Conservation (phyloP, 345 rosid genomes). For the Tarenaya hassleriana region DNA sequence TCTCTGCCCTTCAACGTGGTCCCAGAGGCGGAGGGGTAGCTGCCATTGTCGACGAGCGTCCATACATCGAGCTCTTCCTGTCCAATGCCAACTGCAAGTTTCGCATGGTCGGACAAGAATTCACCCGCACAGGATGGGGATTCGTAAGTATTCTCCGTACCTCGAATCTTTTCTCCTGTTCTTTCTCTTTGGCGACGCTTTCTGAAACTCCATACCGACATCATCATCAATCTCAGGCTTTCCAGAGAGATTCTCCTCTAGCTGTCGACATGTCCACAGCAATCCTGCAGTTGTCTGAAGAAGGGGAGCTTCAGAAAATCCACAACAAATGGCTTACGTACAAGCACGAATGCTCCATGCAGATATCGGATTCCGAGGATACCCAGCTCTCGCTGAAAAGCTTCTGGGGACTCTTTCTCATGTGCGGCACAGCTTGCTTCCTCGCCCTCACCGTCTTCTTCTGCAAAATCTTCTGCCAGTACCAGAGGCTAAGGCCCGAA, state of each 20-base stretch:
- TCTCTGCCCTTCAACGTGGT: constrained; percentile 48
- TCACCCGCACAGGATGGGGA: constrained; percentile 94
- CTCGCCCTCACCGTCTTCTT: constrained; percentile 48
- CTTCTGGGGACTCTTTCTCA: constrained; percentile 91
- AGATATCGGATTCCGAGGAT: constrained; percentile 29
- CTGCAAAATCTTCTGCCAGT: constrained; percentile 51
- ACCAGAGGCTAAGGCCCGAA: constrained; percentile 44
- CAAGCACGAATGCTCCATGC: constrained; percentile 41
- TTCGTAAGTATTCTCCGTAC: constrained; percentile 51
- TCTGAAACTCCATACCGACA: not conserved
- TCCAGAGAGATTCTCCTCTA: constrained; percentile 87
- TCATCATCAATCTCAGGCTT: constrained; percentile 46
- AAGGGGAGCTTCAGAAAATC: constrained; percentile 71
- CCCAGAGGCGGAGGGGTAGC: constrained; percentile 67
- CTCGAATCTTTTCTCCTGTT: not conserved
- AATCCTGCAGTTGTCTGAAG: constrained; percentile 76
- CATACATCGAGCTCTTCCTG: constrained; percentile 77
- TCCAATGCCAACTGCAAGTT: constrained; percentile 53
- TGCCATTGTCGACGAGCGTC: constrained; percentile 92
- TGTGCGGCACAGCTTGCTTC: constrained; percentile 60
- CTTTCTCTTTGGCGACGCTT: not conserved
- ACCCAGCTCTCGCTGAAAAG: constrained; percentile 52
- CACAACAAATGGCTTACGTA: constrained; percentile 69
- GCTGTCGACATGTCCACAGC: constrained; percentile 88
- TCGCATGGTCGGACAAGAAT: constrained; percentile 81